A percentile compares a stretch with the other conserved stretches of the same genome.
These are phyloP conservation scores for Fraxinus nigra DNA, from an alignment of 305 asterid species.

Conservation along the genomic window DNA sequence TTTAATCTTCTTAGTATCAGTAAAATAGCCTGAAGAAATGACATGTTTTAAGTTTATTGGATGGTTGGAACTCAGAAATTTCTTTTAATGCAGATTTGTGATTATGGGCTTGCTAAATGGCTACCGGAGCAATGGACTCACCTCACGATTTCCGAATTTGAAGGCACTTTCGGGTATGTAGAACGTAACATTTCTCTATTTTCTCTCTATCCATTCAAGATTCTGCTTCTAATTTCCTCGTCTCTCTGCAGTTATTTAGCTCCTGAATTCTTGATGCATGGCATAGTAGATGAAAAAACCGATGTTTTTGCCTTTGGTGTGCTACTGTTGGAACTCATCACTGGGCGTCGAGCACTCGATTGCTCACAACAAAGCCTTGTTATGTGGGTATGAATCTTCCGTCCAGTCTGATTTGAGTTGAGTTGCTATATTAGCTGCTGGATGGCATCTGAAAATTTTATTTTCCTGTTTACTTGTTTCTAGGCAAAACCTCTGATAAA, in stretches of 20 bases:
- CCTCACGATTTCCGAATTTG: constrained; percentile 61
- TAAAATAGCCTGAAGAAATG: background rate
- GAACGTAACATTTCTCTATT: background rate
- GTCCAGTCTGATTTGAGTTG: background rate
- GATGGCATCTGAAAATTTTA: background rate
- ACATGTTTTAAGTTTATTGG: constrained; percentile 1
- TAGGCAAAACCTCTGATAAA: constrained; percentile 82
- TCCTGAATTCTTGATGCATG: constrained; percentile 91
- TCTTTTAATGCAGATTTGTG: constrained; percentile 63
- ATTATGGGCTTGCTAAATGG: constrained; percentile 97
- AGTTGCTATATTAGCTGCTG: background rate
- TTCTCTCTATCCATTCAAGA: background rate
- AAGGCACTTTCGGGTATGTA: constrained; percentile 87
- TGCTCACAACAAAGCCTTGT: constrained; percentile 88
- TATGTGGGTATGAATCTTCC: constrained; percentile 56
- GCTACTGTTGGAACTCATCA: constrained; percentile 72
- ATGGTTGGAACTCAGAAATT: constrained; percentile 17
- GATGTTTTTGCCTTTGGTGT: constrained; percentile 84
- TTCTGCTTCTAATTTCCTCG: background rate
- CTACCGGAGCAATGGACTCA: constrained; percentile 87
- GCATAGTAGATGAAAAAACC: constrained; percentile 80
- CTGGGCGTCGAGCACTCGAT: constrained; percentile 90
- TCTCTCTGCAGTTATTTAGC: constrained; percentile 60
- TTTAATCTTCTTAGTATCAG: background rate
- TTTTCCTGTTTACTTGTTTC: background rate